Evolutionary conservation across 2,329 filamentous ascomycete species (phyloP).

Genomic region (Botrytis galanthina): DNA sequence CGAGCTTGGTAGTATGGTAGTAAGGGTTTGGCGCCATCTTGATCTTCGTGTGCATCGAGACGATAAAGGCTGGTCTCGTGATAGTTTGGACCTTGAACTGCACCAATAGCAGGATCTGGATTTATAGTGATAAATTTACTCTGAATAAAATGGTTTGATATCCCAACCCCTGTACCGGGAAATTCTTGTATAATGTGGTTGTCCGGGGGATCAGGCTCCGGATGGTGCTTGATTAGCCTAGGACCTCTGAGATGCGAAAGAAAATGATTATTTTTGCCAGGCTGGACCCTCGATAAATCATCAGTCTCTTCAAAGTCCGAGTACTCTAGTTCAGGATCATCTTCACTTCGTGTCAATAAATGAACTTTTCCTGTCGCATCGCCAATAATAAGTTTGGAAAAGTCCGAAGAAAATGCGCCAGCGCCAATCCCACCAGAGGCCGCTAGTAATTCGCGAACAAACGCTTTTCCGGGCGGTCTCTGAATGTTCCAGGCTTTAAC

Average conservation of each 20-base stretch:
- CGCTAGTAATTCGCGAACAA: slow-evolving; percentile 54
- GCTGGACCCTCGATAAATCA: neutral
- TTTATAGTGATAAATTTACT: slow-evolving; percentile 45
- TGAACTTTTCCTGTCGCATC: slow-evolving; percentile 61
- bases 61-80: slow-evolving; percentile 46
- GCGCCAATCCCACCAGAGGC: slow-evolving; percentile 56
- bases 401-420: slow-evolving; percentile 58
- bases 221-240: slow-evolving; percentile 50
- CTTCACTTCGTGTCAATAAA: slow-evolving; percentile 46
- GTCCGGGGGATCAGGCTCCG: slow-evolving; percentile 47
- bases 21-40: slow-evolving; percentile 46
- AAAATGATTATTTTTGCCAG: neutral
- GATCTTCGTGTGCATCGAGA: slow-evolving; percentile 48
- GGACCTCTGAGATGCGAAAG: slow-evolving; percentile 39
- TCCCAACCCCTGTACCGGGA: slow-evolving; percentile 30
- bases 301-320: neutral
- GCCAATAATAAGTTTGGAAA: slow-evolving; percentile 54
- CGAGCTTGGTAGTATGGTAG: slow-evolving; percentile 44
- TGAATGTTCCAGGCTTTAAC: slow-evolving; percentile 64
- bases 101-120: slow-evolving; percentile 50
- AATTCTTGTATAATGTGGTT: slow-evolving; percentile 11
- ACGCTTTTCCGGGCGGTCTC: slow-evolving; percentile 41
- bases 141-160: slow-evolving; percentile 42
- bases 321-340: slow-evolving; percentile 41
- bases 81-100: slow-evolving; percentile 56